phyloP scores from a whole-genome alignment of 2,329 filamentous ascomycete genomes.

The Cercospora sojina region DNA sequence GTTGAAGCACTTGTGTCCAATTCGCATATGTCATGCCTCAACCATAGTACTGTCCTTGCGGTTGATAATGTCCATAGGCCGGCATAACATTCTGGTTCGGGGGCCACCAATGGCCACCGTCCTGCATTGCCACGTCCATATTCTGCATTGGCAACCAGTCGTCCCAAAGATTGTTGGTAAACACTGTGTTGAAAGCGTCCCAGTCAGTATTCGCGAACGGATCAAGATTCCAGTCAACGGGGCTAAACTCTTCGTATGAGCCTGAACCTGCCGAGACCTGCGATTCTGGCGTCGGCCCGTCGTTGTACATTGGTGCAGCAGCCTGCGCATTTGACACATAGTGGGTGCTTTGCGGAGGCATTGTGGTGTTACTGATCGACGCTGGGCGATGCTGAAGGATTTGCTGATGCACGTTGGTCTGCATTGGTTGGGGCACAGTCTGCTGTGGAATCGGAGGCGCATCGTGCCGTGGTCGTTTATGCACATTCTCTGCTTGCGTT shows the following conservation, averaged over 20 bases:
- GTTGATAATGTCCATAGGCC: background rate
- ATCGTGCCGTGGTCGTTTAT: conserved; percentile 7
- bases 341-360: background rate
- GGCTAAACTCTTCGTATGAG: conserved; percentile 5
- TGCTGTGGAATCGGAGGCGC: conserved; percentile 6
- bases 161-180: conserved; percentile 23
- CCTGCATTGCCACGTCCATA: conserved; percentile 9
- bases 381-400: conserved; percentile 12
- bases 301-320: background rate
- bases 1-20: background rate
- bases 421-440: background rate
- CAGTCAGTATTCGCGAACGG: conserved; percentile 19
- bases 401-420: background rate
- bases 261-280: conserved; percentile 8
- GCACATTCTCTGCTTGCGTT: background rate
- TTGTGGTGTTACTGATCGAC: background rate
- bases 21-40: background rate
- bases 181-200: conserved; percentile 24
- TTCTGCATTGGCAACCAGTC: conserved; percentile 12
- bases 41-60: background rate
- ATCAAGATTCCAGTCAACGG: conserved; percentile 16
- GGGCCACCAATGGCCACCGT: conserved; percentile 10
- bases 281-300: conserved; percentile 1
- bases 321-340: background rate
- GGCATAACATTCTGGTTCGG: background rate